phyloP scores from a whole-genome alignment of 441 rosid genomes.

The Bruguiera hainesii region DNA sequence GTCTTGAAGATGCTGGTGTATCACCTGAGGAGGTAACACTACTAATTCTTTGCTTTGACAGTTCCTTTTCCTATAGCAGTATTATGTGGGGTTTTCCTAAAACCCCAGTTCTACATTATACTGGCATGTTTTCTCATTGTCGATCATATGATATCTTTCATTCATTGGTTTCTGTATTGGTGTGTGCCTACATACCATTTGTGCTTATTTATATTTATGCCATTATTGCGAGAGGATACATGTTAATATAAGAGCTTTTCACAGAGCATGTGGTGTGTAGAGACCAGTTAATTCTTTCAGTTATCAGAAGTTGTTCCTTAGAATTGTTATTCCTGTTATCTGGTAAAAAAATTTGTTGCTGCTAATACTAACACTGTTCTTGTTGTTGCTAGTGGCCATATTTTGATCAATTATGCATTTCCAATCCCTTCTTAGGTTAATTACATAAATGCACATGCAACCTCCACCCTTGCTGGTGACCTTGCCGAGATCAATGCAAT shows the following conservation, averaged over 20 bases:
- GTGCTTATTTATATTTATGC: background rate
- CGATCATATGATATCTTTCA: background rate
- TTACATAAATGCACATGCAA: conserved; percentile 95
- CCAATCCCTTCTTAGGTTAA: conserved; percentile 54
- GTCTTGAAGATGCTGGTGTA: conserved; percentile 97
- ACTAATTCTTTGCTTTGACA: background rate
- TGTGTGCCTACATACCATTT: background rate
- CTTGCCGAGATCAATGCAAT: conserved; percentile 95
- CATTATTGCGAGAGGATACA: background rate
- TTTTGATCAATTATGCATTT: background rate
- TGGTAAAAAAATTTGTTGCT: no score
- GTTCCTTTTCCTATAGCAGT: background rate
- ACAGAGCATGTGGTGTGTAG: background rate
- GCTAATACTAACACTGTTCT: background rate
- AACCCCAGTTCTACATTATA: background rate
- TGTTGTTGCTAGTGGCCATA: no score
- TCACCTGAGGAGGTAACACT: conserved; percentile 83
- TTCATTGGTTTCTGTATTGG: background rate
- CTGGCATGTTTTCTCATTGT: background rate
- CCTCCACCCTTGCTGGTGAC: conserved; percentile 96
- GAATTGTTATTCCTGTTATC: background rate
- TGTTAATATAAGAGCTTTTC: background rate
- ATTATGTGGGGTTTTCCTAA: background rate
- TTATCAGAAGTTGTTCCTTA: background rate
- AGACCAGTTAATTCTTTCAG: background rate